Conservation (phyloP, 495 filamentous ascomycete species). For the Corynascus novoguineensis region DNA sequence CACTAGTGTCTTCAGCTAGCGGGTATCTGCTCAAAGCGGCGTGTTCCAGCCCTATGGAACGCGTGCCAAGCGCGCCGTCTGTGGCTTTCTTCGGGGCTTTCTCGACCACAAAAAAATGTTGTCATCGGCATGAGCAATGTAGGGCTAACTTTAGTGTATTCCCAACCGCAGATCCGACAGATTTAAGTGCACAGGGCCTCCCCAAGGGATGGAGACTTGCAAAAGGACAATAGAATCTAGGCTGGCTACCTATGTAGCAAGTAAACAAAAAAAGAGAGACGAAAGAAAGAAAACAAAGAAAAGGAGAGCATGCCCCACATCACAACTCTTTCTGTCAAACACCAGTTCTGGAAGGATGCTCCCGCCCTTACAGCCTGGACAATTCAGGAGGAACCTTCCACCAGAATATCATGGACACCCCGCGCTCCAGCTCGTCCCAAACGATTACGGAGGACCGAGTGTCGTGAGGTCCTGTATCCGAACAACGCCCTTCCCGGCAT, state of each 20-base stretch:
- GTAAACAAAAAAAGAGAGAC: not conserved
- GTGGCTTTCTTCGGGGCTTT: too few species aligned
- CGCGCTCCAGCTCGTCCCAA: not conserved
- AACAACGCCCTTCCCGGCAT: slow-evolving; percentile 8
- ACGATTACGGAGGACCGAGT: slow-evolving; percentile 1
- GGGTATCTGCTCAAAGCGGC: not conserved
- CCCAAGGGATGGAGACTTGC: not conserved
- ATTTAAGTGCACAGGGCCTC: not conserved
- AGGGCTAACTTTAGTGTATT: not conserved
- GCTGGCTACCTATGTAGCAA: not conserved
- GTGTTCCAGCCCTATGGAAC: not conserved
- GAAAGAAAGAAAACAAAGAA: not conserved
- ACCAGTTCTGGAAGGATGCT: not conserved
- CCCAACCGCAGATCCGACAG: not conserved
- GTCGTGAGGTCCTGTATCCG: slow-evolving; percentile 11
- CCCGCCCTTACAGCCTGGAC: not conserved
- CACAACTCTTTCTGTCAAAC: not conserved
- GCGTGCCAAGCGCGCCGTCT: not conserved
- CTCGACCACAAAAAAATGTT: not conserved
- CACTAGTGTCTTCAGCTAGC: slow-evolving; percentile 1
- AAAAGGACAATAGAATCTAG: not conserved
- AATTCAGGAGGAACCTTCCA: not conserved
- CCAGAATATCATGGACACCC: not conserved
- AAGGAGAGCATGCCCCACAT: not conserved
- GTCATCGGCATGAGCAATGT: not conserved